Conservation (phyloP, 1,284 basidiomycete species). For the Veloporphyrellus conicus region DNA sequence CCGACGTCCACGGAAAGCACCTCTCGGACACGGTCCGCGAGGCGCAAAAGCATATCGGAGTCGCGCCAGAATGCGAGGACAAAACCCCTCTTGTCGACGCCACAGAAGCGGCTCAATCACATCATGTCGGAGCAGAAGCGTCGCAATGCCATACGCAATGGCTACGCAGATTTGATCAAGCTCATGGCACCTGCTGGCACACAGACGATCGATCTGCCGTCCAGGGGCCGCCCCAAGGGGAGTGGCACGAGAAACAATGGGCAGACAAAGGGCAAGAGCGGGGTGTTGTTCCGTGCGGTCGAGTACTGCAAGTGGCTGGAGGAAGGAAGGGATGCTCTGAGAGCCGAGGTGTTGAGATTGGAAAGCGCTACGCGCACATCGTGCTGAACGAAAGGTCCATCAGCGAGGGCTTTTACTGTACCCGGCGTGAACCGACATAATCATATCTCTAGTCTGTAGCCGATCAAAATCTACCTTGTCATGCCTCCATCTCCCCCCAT, state of each 20-base stretch:
- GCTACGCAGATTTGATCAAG: conserved; percentile 78
- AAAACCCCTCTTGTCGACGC: conserved; percentile 70
- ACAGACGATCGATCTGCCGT: conserved; percentile 66
- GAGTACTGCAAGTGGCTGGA: conserved; percentile 76
- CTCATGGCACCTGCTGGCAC: conserved; percentile 71
- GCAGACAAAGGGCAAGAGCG: conserved; percentile 72
- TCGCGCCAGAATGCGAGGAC: conserved; percentile 24
- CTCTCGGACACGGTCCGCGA: conserved; percentile 15
- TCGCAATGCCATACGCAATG: conserved; percentile 83
- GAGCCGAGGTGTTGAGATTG: conserved; percentile 56
- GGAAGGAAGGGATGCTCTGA: conserved; percentile 62
- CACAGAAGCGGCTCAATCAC: conserved; percentile 89
- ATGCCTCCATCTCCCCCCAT: conserved; percentile 30
- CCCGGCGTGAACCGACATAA: too few species aligned
- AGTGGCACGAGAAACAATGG: conserved; percentile 66
- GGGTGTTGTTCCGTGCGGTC: conserved; percentile 73
- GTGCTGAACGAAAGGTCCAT: conserved; percentile 7
- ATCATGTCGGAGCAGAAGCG: conserved; percentile 91
- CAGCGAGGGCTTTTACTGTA: not conserved
- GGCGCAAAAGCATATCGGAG: conserved; percentile 25
- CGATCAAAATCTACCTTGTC: too few species aligned
- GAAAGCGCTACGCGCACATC: conserved; percentile 53
- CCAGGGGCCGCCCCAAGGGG: conserved; percentile 74
- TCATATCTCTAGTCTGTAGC: not conserved
- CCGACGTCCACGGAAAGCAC: conserved; percentile 10